Base-by-base conservation (phyloP, 2,329 filamentous ascomycete genomes). In the Botryotinia globosa region DNA sequence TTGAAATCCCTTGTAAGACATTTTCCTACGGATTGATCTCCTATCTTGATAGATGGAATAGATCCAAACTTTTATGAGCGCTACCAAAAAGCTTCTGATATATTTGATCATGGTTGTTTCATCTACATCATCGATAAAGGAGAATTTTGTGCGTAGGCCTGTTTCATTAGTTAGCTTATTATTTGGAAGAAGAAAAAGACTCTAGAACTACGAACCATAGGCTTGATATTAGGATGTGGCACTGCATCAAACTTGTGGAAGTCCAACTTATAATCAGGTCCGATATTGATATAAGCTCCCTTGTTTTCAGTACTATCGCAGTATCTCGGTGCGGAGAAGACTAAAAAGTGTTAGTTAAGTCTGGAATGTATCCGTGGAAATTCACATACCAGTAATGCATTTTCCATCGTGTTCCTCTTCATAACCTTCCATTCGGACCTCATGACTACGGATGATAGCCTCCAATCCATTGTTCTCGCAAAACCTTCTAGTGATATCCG, bases 371-470 rank as follows among this genome's bases (percentile, higher is more conserved):
- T 32, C 45, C 32, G 29, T 29, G 56, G 44, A 62, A 37, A 25
- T 71, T 18, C 67, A 82, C 86, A 77, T 86, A 93, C 91, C 91
- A 64, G 96, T 99, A 78, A 99, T 98, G 82, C 96, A 99, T 78
- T 90, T 91, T 76, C 95, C 96, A 78, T 96, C 92, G 82, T 99
- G 96, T 85, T 99, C 95, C 77, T 97, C 92, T 82, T 99, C 95
- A 80, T 98, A 99, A n/a, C 96, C 96, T 74, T 96, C 94, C 96
- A 99, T 99, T 78, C 96, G 90, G 42, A 99, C 96, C 82, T 99
- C 96, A 84, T 99, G 96, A 80, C 94, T 97, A 78, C 96, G 92
- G 79, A 99, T 99, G 76, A 99, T 92, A 63, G 96, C 96, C 76
- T 97, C 92, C 58, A 99, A 87, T 0, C 93, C 93, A 83, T 99